Percentiles rank a stretch among this genome's conserved stretches.
phyloP scores from a whole-genome alignment of 1,284 basidiomycete species.

The Bjerkandera adusta region DNA sequence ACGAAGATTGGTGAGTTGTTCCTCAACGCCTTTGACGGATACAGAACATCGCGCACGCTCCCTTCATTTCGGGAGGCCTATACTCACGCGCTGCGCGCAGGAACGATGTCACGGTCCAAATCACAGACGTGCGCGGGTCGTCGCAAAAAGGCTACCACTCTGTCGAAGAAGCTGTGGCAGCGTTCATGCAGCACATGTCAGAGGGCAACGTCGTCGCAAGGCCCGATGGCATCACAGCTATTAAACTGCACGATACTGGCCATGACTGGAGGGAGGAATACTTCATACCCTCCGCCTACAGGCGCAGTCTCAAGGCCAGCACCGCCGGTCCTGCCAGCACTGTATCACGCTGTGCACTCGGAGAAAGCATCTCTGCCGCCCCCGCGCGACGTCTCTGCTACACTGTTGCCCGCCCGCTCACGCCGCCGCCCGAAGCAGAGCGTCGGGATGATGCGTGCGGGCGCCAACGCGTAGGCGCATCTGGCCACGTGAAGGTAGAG shows the following conservation, averaged over 20 bases:
- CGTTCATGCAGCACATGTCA: not conserved
- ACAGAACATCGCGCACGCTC: not conserved
- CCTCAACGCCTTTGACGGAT: not conserved
- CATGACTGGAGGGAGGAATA: not conserved
- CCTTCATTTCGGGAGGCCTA: not conserved
- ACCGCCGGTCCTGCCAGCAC: no score
- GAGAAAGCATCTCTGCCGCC: not conserved
- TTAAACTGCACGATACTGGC: not conserved
- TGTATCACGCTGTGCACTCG: not conserved
- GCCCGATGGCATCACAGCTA: not conserved
- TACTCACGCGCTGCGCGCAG: not conserved
- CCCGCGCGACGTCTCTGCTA: constrained; percentile 1
- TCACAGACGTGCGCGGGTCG: not conserved
- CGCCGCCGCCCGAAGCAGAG: no score
- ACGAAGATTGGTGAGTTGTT: constrained; percentile 40
- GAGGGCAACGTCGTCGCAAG: not conserved
- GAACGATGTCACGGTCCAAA: constrained; percentile 1
- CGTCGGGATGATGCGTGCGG: no score
- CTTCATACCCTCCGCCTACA: constrained; percentile 2
- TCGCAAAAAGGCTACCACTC: constrained; percentile 4
- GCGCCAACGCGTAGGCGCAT: no score
- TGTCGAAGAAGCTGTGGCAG: constrained; percentile 3
- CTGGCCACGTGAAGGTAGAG: no score
- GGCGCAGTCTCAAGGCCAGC: no score
- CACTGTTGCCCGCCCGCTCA: not conserved